These are phyloP conservation scores for Trichophaea hybrida DNA, from an alignment of 2,329 filamentous ascomycete genomes.

Conservation along the genomic window DNA sequence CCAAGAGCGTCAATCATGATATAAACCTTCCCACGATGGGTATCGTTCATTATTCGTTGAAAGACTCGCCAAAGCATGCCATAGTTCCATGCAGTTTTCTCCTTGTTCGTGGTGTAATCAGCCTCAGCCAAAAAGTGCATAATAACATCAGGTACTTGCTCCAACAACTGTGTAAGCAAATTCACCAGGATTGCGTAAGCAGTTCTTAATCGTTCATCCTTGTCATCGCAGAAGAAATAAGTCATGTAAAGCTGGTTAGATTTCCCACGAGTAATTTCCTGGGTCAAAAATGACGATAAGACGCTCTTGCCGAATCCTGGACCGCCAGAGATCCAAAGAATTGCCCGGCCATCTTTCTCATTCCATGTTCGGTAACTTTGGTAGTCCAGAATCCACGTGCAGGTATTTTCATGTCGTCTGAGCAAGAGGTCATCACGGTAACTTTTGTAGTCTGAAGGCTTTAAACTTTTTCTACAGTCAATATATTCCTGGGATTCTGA, in stretches of 20 bases:
- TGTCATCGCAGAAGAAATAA: slow-evolving; percentile 13
- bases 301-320: slow-evolving; percentile 11
- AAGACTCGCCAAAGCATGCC: slow-evolving; percentile 10
- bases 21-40: not conserved
- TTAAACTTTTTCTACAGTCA: not conserved
- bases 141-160: not conserved
- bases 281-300: slow-evolving; percentile 1
- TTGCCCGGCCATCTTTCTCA: slow-evolving; percentile 2
- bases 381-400: not conserved
- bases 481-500: too few species aligned
- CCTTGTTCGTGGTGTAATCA: not conserved
- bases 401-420: slow-evolving; percentile 1
- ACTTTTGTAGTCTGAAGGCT: not conserved
- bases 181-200: slow-evolving; percentile 5
- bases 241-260: not conserved
- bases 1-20: slow-evolving; percentile 6
- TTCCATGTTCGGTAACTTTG: not conserved
- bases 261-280: not conserved
- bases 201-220: slow-evolving; percentile 5
- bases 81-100: slow-evolving; percentile 5
- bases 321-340: slow-evolving; percentile 9
- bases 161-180: slow-evolving; percentile 3
- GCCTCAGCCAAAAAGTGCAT: not conserved
- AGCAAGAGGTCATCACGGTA: slow-evolving; percentile 1
- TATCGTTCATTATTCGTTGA: slow-evolving; percentile 3